Evolutionary conservation across 2,329 filamentous ascomycete species (phyloP).

Genomic region (Colletotrichum melonis): DNA sequence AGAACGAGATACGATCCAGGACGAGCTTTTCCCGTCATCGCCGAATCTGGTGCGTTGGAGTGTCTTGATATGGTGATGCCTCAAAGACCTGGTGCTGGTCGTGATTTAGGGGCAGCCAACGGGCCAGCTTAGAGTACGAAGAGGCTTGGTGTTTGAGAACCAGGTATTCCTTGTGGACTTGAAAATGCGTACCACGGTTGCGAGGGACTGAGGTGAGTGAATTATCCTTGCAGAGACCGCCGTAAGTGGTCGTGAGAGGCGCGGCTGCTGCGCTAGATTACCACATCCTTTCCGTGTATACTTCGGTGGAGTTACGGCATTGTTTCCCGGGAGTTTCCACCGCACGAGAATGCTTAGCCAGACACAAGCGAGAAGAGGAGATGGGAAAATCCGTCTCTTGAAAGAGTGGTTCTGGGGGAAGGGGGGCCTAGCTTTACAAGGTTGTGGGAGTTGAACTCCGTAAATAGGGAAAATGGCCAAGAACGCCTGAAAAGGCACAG

Average conservation of each 20-base stretch:
- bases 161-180: background rate
- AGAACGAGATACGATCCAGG: background rate
- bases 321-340: conserved; percentile 13
- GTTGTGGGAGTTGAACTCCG: background rate
- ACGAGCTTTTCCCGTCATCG: background rate
- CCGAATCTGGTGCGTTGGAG: background rate
- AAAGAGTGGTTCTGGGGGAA: conserved; percentile 4
- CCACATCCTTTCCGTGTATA: background rate
- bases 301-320: conserved; percentile 10
- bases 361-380: background rate
- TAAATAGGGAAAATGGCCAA: background rate
- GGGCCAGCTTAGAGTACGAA: background rate
- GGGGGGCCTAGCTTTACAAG: background rate
- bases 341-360: conserved; percentile 10
- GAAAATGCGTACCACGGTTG: background rate
- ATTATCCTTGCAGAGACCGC: background rate
- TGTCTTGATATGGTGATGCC: background rate
- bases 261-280: conserved; percentile 13
- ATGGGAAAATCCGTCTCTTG: background rate
- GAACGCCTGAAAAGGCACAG: background rate
- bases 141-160: background rate
- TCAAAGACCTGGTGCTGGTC: background rate
- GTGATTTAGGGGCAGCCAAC: background rate
- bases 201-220: background rate
- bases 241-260: background rate